Evolutionary conservation across 306 rosid species (phyloP), one percentile per base, ranked within the genome.

Genomic region (Alnus rubra): DNA sequence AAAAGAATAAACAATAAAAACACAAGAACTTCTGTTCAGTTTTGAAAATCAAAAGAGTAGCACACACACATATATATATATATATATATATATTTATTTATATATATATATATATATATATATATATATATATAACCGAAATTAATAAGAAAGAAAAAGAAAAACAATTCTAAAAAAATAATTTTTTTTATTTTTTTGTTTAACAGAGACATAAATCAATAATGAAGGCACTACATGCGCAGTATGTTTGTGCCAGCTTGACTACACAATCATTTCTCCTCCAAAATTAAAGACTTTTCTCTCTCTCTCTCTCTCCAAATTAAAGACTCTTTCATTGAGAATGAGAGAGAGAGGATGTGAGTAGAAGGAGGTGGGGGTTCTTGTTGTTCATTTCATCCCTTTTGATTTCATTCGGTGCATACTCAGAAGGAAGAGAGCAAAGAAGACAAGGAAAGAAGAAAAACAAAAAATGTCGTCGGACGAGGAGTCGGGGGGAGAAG

Each of bases 401-500:
- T 5, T 39, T 67, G 30, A 58, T 58, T 23, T 5, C 35, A 58
- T 18, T 23, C 2, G 64, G 35, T 28, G 37, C 64, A 8, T 9
- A 23, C 13, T 23, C 50, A 16, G 37, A 9, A 42, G 45, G 28
- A 23, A 30, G 16, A 18, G 47, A 55, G 72, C 6, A 2, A 14
- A 44, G 23, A 2, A 6, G 6, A 9, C 9, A 35, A 13, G 7
- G 15, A 19, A 0, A 15, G 15, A 74, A 44, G 35, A 55, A 35
- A 33, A 84, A 3, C 2, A 1, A 31, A 50, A 2, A 55, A 89
- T 93, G 97, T 88, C 92, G 33, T 94, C 97, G 39, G 97, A 92
- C 9, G 97, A 94, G 10, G 97, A 89, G 76, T 90, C 89, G 8
- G 97, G 92, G 5, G 97, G 92, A 30, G 98, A 92, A 85, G 97